Percentiles rank a stretch among this genome's conserved stretches.
Conservation (phyloP, 2,329 filamentous ascomycete species). For the Epichloe amarillans region DNA sequence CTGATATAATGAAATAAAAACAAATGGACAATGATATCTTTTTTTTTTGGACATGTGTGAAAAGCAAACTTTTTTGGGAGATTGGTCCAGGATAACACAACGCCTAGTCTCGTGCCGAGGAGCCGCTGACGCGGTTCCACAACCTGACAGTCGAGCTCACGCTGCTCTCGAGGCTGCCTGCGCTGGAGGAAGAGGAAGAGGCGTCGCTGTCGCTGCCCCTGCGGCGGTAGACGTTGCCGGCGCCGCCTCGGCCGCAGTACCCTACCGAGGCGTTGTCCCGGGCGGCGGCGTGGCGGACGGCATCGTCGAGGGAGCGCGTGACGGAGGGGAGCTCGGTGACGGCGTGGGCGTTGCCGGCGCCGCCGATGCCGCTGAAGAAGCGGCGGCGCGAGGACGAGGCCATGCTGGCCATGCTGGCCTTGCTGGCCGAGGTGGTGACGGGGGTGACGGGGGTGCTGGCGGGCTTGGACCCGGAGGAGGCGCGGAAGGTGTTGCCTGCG, state of each 20-base stretch:
- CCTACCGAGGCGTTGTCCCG: conserved; percentile 34
- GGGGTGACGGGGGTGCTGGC: no score
- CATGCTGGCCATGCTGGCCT: conserved; percentile 19
- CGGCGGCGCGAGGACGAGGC: conserved; percentile 29
- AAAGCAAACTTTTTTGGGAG: neutral
- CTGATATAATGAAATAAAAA: conserved; percentile 1
- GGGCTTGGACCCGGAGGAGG: conserved; percentile 18
- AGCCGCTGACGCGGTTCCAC: conserved; percentile 21
- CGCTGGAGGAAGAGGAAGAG: conserved; percentile 12
- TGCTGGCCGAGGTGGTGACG: conserved; percentile 12
- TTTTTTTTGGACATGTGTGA: neutral
- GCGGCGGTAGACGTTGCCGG: conserved; percentile 49
- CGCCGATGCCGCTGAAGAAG: conserved; percentile 54
- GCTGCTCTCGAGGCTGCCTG: conserved; percentile 23
- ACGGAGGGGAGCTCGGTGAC: conserved; percentile 23
- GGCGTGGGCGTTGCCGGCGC: conserved; percentile 48
- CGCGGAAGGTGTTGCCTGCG: conserved; percentile 41
- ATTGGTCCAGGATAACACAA: neutral
- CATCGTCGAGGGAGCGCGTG: conserved; percentile 37
- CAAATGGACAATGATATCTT: no score
- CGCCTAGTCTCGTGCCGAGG: conserved; percentile 18
- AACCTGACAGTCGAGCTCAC: conserved; percentile 19
- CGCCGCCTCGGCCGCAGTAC: conserved; percentile 53
- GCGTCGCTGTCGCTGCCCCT: conserved; percentile 23
- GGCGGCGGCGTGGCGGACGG: conserved; percentile 29